These are phyloP conservation scores for Trypanosomatidae sp. DNA, from an alignment of 208 protist species.

Conservation along the genomic window DNA sequence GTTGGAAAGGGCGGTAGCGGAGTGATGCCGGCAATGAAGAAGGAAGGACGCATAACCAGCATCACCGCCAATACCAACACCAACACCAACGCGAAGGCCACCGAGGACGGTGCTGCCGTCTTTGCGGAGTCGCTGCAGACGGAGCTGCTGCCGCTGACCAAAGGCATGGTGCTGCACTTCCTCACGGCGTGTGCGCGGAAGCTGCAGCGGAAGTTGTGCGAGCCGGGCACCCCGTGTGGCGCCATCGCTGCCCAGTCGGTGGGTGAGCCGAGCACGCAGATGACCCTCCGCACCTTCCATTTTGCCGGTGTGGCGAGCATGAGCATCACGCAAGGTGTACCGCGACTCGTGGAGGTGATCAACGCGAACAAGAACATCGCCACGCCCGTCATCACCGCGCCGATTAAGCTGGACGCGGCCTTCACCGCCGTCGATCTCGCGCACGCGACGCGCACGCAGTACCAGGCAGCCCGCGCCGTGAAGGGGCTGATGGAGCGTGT, in stretches of 20 bases:
- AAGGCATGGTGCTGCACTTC: slow-evolving; percentile 74
- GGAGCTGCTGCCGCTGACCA: slow-evolving; percentile 72
- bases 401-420: slow-evolving; percentile 48
- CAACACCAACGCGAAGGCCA: too few species aligned
- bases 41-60: too few species aligned
- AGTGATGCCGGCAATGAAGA: not conserved
- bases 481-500: slow-evolving; percentile 93
- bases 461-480: slow-evolving; percentile 65
- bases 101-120: not conserved
- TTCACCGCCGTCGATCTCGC: slow-evolving; percentile 16
- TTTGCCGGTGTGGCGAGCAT: slow-evolving; percentile 99
- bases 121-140: slow-evolving; percentile 58
- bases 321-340: slow-evolving; percentile 97
- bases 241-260: slow-evolving; percentile 99
- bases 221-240: slow-evolving; percentile 99
- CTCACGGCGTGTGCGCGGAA: slow-evolving; percentile 67
- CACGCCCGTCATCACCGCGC: slow-evolving; percentile 98
- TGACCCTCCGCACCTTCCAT: slow-evolving; percentile 99
- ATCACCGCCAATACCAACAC: too few species aligned
- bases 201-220: slow-evolving; percentile 86
- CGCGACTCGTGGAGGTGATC: slow-evolving; percentile 99
- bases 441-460: slow-evolving; percentile 25
- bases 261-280: slow-evolving; percentile 99
- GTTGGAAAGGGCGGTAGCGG: not conserved
- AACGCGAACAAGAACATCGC: slow-evolving; percentile 98